Base-by-base conservation (phyloP, 495 filamentous ascomycete genomes). In the Podospora comata region DNA sequence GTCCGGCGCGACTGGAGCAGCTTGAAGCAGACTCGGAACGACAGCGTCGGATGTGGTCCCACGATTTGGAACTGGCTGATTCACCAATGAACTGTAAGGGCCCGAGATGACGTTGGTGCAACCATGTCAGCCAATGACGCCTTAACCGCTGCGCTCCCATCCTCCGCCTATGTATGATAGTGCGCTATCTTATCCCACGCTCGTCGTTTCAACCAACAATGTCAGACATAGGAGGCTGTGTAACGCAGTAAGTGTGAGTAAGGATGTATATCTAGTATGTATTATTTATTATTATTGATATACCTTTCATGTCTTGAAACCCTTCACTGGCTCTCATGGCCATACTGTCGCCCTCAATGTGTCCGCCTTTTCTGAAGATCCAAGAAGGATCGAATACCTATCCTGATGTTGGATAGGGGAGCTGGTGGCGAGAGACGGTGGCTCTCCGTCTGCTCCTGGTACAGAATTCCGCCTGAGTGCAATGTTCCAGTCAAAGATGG, bases 401-500 rank as follows among this genome's bases (percentile, higher is more conserved):
- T 74, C 72, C 23, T 65, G 60, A 54, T 67, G 71, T 27, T 70
- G 65, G 18, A 71, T 34, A 27, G 44, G 44, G 30, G 53, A 16
- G 23, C 23, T 66, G 48, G n/a, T 34, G 56, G n/a, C n/a, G 26
- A 34, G 19, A 18, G 39, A 44, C 4, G 0, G 20, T 1, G 30
- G 23, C 48, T 19, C 59, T 16, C 39, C 39, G 2, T 20, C 55
- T 20, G 19, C 68, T 5, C 70, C 69, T 23, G 34, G 60, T 34
- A 68, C 71, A 64, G 20, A 11, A 26, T 57, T 59, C 61, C 79
- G 68, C 32, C 73, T 65, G 59, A 81, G 58, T 18, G 78, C 79
- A 19, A 81, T 62, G 56, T 77, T 79, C 72, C 74, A 81, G 28
- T 68, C 69, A 66, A 78, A 79, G 61, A 70, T 77, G 60, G 73